Percentiles rank a stretch among this genome's conserved stretches.
phyloP scores from a whole-genome alignment of 352 stramenopile genomes.

The Hyaloperonospora arabidopsidis region DNA sequence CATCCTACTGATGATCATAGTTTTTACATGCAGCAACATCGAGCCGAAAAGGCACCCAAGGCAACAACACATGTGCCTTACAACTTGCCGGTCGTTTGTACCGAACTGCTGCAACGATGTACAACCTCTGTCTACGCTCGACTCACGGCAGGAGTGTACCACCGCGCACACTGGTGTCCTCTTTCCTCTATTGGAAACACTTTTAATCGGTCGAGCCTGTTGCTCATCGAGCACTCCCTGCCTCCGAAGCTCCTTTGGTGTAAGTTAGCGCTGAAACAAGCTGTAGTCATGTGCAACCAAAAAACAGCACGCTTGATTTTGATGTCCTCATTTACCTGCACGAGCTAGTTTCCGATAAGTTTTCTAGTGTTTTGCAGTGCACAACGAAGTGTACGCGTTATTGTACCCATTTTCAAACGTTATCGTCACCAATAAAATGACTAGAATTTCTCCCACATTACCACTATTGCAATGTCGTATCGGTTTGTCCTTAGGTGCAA shows the following conservation, averaged over 20 bases:
- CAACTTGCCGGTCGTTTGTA: too few relatives aligned
- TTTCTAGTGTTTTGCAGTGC: constrained; percentile 90
- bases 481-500: neutral
- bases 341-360: constrained; percentile 94
- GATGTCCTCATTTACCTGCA: constrained; percentile 88
- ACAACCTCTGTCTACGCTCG: too few relatives aligned
- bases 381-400: constrained; percentile 85
- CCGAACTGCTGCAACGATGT: too few relatives aligned
- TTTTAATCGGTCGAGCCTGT: too few relatives aligned
- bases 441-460: constrained; percentile 35
- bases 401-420: constrained; percentile 91
- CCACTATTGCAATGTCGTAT: constrained; percentile 42
- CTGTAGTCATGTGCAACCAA: constrained; percentile 44
- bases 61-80: too few relatives aligned
- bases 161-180: too few relatives aligned
- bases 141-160: too few relatives aligned
- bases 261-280: constrained; percentile 41
- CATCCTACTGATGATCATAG: too few relatives aligned
- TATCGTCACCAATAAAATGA: constrained; percentile 90
- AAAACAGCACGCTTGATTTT: constrained; percentile 84
- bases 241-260: constrained; percentile 18
- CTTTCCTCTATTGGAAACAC: too few relatives aligned
- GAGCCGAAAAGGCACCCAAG: too few relatives aligned
- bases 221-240: neutral
- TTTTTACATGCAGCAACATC: too few relatives aligned